Evolutionary conservation across 805 yeast genomes (phyloP).

Genomic region (Cyberlindnera veronae): DNA sequence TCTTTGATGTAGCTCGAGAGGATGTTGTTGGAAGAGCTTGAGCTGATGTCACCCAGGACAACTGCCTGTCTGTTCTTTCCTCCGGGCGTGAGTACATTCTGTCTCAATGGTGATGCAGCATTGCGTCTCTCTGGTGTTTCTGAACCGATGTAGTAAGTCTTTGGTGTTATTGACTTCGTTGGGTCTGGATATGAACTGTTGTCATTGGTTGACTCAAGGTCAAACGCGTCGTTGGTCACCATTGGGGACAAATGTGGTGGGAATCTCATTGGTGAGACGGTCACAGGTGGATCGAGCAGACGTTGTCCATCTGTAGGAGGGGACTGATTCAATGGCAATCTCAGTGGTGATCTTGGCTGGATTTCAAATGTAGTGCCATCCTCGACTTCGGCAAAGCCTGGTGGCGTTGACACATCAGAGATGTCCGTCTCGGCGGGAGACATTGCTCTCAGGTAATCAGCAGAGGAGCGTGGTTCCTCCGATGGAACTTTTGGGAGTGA

Average conservation of each 20-base stretch:
- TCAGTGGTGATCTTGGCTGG: constrained; percentile 26
- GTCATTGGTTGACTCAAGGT: not conserved
- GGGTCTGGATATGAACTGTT: not conserved
- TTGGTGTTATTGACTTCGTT: constrained; percentile 1
- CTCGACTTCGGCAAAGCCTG: constrained; percentile 10
- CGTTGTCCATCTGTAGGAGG: not conserved
- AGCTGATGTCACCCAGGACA: constrained; percentile 23
- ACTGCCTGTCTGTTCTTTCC: constrained; percentile 26
- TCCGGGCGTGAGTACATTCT: constrained; percentile 18
- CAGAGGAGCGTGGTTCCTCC: constrained; percentile 13
- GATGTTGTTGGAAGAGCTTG: constrained; percentile 24
- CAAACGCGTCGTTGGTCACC: not conserved
- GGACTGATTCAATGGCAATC: constrained; percentile 7
- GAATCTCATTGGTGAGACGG: constrained; percentile 19
- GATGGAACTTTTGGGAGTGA: constrained; percentile 25
- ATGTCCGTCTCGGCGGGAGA: constrained; percentile 18
- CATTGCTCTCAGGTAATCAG: constrained; percentile 9
- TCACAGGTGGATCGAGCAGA: constrained; percentile 20
- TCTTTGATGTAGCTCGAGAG: constrained; percentile 23
- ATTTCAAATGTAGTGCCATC: constrained; percentile 7
- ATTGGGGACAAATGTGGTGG: constrained; percentile 13
- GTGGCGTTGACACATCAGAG: constrained; percentile 19
- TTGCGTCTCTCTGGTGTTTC: constrained; percentile 8
- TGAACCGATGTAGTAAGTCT: constrained; percentile 5
- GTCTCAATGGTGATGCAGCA: constrained; percentile 19